These are phyloP conservation scores for Acarospora socialis DNA, from an alignment of 2,329 filamentous ascomycete genomes.

Conservation along the genomic window DNA sequence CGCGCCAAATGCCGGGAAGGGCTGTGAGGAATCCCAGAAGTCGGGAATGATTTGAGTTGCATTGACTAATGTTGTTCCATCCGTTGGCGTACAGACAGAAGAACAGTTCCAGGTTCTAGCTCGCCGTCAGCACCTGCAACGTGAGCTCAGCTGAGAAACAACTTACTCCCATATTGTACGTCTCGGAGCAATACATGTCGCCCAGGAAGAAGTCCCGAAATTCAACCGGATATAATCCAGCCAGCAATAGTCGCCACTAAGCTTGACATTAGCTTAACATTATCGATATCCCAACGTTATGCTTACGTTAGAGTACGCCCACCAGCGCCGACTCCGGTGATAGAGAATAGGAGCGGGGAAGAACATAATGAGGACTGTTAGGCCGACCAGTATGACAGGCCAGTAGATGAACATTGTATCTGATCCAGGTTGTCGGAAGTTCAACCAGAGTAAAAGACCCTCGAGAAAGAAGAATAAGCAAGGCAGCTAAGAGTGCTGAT, in stretches of 20 bases:
- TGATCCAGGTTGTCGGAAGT: slow-evolving; percentile 58
- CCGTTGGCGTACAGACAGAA: slow-evolving; percentile 78
- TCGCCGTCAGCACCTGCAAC: not conserved
- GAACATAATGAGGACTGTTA: slow-evolving; percentile 56
- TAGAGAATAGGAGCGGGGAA: slow-evolving; percentile 63
- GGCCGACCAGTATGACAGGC: slow-evolving; percentile 61
- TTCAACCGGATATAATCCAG: slow-evolving; percentile 82
- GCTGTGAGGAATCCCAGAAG: slow-evolving; percentile 73
- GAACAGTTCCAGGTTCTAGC: slow-evolving; percentile 75
- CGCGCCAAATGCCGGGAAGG: slow-evolving; percentile 78
- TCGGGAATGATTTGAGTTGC: slow-evolving; percentile 75
- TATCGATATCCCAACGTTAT: not conserved
- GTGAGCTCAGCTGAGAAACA: not conserved
- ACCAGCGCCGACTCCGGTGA: slow-evolving; percentile 67
- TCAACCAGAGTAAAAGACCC: slow-evolving; percentile 75
- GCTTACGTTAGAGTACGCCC: slow-evolving; percentile 74
- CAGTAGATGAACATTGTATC: slow-evolving; percentile 68
- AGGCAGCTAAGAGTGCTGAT: slow-evolving; percentile 46
- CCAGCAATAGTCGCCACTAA: slow-evolving; percentile 70
- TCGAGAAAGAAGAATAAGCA: slow-evolving; percentile 64
- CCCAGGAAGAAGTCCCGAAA: slow-evolving; percentile 96
- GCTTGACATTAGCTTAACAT: slow-evolving; percentile 18
- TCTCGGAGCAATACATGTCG: slow-evolving; percentile 93
- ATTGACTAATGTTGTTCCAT: slow-evolving; percentile 61
- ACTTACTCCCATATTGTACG: slow-evolving; percentile 74